Evolutionary conservation across 1,284 basidiomycete species (phyloP).

Genomic region (Pterula multifida): DNA sequence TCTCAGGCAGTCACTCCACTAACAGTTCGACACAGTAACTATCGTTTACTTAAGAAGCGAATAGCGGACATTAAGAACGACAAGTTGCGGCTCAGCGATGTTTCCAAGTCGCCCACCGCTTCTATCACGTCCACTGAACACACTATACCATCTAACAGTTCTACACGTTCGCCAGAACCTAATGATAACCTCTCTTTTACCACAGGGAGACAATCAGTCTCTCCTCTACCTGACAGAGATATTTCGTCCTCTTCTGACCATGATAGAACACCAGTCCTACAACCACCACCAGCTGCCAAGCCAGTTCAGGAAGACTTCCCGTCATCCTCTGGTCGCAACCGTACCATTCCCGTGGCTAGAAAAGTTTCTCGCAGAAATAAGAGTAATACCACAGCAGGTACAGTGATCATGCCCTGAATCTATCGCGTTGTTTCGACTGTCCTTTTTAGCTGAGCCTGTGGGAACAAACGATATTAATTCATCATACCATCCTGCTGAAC

Average conservation of each 20-base stretch:
- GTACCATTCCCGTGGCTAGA: not conserved
- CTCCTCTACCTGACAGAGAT: not conserved
- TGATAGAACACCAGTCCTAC: not conserved
- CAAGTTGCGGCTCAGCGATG: conserved; percentile 11
- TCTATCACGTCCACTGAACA: not conserved
- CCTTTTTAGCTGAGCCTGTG: too few species aligned
- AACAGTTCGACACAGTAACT: conserved; percentile 38
- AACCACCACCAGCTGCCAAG: too few species aligned
- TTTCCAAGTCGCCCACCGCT: conserved; percentile 7
- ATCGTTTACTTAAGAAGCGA: conserved; percentile 57
- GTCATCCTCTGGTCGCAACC: not conserved
- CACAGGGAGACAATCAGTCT: not conserved
- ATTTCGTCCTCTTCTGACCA: not conserved
- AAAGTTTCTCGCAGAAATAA: not conserved
- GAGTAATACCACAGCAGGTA: not conserved
- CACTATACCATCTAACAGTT: not conserved
- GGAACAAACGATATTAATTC: not conserved
- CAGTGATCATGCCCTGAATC: not conserved
- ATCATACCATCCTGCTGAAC: not conserved
- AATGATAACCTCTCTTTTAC: not conserved
- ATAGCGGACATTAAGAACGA: conserved; percentile 44
- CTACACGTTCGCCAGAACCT: not conserved
- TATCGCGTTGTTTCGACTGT: not conserved
- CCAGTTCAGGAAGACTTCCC: not conserved
- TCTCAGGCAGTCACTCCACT: conserved; percentile 6